These are phyloP conservation scores for Irpex sp. DNA, from an alignment of 1,284 basidiomycete genomes.

Conservation along the genomic window DNA sequence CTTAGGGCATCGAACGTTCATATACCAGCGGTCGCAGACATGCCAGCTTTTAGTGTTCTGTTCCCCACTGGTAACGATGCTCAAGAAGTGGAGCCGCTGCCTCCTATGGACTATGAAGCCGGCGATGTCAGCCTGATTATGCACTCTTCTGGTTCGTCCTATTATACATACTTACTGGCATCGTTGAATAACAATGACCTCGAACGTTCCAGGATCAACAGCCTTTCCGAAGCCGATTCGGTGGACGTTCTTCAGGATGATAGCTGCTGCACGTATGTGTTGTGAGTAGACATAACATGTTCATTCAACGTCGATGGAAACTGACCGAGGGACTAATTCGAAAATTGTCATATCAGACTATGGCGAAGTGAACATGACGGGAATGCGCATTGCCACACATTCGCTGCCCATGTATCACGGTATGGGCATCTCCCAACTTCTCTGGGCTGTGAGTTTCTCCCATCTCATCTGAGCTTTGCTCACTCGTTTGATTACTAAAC, in stretches of 20 bases:
- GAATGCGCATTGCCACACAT: slow-evolving; percentile 14
- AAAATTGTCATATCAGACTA: slow-evolving; percentile 3
- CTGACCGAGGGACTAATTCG: no score
- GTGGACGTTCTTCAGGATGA: slow-evolving; percentile 6
- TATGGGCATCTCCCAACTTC: slow-evolving; percentile 16
- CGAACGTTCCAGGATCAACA: slow-evolving; percentile 17
- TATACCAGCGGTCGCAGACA: slow-evolving; percentile 8
- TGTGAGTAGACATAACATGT: slow-evolving; percentile 4
- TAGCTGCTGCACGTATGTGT: slow-evolving; percentile 3
- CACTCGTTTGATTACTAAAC: not conserved
- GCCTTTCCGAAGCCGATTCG: slow-evolving; percentile 22
- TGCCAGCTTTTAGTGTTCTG: slow-evolving; percentile 20
- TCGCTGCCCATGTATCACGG: slow-evolving; percentile 23
- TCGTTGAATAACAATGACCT: slow-evolving; percentile 12
- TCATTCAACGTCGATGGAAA: no score
- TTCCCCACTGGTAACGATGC: slow-evolving; percentile 7
- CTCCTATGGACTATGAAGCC: slow-evolving; percentile 14
- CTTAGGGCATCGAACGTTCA: slow-evolving; percentile 5
- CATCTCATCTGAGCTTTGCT: not conserved
- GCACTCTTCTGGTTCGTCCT: slow-evolving; percentile 28
- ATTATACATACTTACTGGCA: slow-evolving; percentile 13
- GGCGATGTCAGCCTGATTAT: slow-evolving; percentile 22
- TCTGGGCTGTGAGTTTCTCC: slow-evolving; percentile 13
- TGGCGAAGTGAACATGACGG: slow-evolving; percentile 17
- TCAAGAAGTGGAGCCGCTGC: slow-evolving; percentile 12